These are phyloP conservation scores for Capsicum chinense DNA, from an alignment of 257 asterid genomes.

Conservation along the genomic window DNA sequence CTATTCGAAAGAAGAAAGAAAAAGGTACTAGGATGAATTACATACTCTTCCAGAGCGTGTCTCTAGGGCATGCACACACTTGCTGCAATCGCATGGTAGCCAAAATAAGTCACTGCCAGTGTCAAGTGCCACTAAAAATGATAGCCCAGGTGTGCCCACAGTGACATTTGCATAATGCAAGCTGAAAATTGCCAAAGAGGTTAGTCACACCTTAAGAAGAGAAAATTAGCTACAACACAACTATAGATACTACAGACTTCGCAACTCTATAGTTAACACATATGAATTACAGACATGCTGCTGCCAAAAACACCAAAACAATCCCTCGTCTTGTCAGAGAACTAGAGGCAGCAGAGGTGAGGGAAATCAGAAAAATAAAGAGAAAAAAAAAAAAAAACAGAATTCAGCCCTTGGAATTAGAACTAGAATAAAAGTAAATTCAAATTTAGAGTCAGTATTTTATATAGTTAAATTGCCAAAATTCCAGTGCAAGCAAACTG, in stretches of 20 bases:
- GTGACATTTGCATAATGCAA: conserved; percentile 84
- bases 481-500: background rate
- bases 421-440: background rate
- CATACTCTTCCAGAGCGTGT: conserved; percentile 59
- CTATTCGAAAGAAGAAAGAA: conserved; percentile 5
- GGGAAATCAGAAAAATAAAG: background rate
- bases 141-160: conserved; percentile 72
- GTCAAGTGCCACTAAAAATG: conserved; percentile 90
- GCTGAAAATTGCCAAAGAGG: conserved; percentile 51
- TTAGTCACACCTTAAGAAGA: background rate
- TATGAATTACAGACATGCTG: background rate
- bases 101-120: conserved; percentile 97
- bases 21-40: background rate
- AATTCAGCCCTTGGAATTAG: background rate
- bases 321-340: background rate
- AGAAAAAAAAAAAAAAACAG: background rate
- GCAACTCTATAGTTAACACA: background rate
- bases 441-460: background rate
- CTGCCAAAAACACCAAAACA: background rate
- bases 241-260: background rate
- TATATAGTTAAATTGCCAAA: background rate
- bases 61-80: conserved; percentile 58
- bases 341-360: background rate
- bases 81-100: conserved; percentile 87
- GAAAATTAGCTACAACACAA: background rate